Evolutionary conservation across 176 grass and related monocot genomes (phyloP).

Genomic region (Aegilops bicornis): DNA sequence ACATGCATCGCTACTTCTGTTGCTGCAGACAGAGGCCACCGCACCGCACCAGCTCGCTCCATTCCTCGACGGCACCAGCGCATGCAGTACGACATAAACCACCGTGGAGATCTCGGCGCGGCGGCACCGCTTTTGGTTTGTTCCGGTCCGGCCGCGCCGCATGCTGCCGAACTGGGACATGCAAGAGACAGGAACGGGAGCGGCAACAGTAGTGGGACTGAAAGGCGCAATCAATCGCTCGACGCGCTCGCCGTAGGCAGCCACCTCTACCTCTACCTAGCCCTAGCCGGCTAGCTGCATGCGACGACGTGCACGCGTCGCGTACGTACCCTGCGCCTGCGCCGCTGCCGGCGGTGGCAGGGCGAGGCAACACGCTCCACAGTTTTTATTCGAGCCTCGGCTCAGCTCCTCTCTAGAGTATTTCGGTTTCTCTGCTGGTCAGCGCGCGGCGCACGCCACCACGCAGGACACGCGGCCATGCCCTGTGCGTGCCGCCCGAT

Average conservation of each 20-base stretch:
- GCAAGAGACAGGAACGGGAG: not conserved
- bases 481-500: not conserved
- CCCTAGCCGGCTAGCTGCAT: not conserved
- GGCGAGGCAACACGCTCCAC: not conserved
- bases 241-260: not conserved
- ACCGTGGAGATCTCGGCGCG: not conserved
- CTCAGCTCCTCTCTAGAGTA: not conserved
- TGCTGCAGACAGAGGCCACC: not conserved
- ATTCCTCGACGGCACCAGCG: not conserved
- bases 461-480: not conserved
- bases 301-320: not conserved
- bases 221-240: slow-evolving; percentile 25
- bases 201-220: slow-evolving; percentile 12
- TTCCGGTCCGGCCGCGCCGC: not conserved
- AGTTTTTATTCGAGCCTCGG: not conserved
- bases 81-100: not conserved
- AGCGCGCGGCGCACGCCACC: not conserved
- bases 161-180: not conserved
- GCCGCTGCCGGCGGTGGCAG: not conserved
- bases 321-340: not conserved
- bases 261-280: not conserved
- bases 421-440: not conserved
- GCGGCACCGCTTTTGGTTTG: not conserved
- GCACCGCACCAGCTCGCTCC: not conserved
- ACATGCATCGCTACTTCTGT: no score